Conservation (phyloP, 2,329 filamentous ascomycete species). For the Dichotomopilus funicola region DNA sequence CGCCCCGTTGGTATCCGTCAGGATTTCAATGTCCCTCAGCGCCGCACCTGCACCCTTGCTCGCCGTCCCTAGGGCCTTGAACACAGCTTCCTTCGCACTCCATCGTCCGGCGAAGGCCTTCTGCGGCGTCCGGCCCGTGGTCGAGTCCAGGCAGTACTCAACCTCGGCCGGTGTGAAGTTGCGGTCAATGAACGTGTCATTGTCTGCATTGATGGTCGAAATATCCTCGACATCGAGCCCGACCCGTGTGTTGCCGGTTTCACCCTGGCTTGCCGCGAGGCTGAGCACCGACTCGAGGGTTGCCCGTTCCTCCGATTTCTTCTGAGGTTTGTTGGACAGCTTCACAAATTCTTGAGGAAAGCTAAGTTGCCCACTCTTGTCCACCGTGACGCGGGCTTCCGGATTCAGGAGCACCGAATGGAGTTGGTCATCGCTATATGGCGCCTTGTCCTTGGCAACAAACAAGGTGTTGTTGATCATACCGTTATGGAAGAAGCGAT, state of each 20-base stretch:
- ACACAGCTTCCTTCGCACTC: conserved; percentile 97
- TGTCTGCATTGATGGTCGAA: conserved; percentile 79
- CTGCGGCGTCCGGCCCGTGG: conserved; percentile 60
- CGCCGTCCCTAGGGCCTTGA: conserved; percentile 87
- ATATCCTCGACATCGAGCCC: conserved; percentile 94
- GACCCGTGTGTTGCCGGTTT: conserved; percentile 66
- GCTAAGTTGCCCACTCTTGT: conserved; percentile 77
- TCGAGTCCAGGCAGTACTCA: conserved; percentile 69
- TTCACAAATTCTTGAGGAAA: conserved; percentile 67
- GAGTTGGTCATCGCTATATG: conserved; percentile 84
- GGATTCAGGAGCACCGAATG: conserved; percentile 89
- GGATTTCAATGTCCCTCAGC: conserved; percentile 91
- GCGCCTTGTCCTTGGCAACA: conserved; percentile 85
- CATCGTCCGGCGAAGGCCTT: conserved; percentile 92
- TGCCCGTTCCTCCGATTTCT: conserved; percentile 46
- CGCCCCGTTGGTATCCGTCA: conserved; percentile 71
- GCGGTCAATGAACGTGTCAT: conserved; percentile 87
- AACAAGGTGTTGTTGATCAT: conserved; percentile 98
- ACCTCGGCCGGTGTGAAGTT: conserved; percentile 88
- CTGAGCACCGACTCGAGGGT: conserved; percentile 72
- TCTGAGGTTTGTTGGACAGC: conserved; percentile 47
- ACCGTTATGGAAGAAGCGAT: conserved; percentile 97
- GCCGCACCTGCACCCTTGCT: conserved; percentile 84
- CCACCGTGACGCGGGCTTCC: conserved; percentile 71
- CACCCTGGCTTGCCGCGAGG: conserved; percentile 60